Evolutionary conservation across 306 rosid species (phyloP).

Genomic region (Fagus crenata): DNA sequence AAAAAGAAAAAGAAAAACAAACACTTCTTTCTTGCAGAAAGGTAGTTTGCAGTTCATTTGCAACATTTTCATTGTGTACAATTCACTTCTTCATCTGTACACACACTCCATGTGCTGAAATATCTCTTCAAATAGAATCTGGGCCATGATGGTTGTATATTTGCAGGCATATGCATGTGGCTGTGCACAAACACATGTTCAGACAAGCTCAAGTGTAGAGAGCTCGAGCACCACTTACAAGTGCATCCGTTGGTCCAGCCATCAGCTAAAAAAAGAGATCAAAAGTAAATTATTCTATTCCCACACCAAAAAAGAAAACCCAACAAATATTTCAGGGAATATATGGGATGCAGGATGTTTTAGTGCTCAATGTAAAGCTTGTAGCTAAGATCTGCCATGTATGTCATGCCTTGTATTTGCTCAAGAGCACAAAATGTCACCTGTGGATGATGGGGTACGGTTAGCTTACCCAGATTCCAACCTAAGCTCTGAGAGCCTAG

Average conservation of each 20-base stretch:
- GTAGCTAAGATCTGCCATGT: not conserved
- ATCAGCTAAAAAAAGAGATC: not conserved
- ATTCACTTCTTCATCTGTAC: not conserved
- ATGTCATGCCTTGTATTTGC: not conserved
- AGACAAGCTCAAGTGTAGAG: not conserved
- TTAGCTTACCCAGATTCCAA: not conserved
- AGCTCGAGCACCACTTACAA: not conserved
- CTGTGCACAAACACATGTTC: not conserved
- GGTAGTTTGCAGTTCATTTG: not conserved
- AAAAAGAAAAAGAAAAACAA: constrained; percentile 1
- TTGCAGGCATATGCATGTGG: not conserved
- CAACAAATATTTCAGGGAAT: not conserved
- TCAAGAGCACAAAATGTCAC: not conserved
- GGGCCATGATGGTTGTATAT: not conserved
- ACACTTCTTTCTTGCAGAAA: not conserved
- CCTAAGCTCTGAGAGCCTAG: not conserved
- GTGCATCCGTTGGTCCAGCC: too few relatives aligned
- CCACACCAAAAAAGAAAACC: too few relatives aligned
- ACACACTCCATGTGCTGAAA: not conserved
- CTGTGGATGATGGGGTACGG: not conserved
- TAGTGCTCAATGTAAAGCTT: not conserved
- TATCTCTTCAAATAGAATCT: not conserved
- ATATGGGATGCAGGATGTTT: not conserved
- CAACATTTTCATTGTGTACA: not conserved
- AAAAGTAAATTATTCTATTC: not conserved